Conservation (phyloP, 148 eudicot genomes). For the Persicaria maculosa region DNA sequence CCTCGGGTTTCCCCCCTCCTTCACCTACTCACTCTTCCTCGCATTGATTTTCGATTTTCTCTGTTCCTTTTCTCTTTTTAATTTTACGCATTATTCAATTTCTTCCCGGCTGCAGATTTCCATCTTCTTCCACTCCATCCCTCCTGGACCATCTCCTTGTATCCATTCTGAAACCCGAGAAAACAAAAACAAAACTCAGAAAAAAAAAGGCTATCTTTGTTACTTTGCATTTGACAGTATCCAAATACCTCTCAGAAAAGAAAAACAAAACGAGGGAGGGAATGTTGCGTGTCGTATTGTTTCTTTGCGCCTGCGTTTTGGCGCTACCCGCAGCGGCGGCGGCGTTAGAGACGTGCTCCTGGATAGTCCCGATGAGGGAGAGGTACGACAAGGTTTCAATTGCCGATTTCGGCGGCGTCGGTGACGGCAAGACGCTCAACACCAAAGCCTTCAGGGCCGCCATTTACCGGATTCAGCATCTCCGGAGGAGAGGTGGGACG, state of each 20-base stretch:
- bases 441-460: constrained; percentile 80
- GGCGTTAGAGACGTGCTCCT: constrained; percentile 58
- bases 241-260: neutral
- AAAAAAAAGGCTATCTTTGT: neutral
- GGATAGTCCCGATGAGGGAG: constrained; percentile 60
- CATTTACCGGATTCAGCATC: constrained; percentile 50
- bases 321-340: neutral
- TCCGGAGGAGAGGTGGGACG: constrained; percentile 66
- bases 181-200: too few species aligned
- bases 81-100: neutral
- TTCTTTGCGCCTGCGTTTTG: neutral
- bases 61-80: neutral
- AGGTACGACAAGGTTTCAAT: constrained; percentile 60
- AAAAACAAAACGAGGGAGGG: neutral
- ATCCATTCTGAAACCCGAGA: too few species aligned
- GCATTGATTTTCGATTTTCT: neutral
- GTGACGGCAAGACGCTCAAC: constrained; percentile 74
- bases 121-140: neutral
- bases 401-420: constrained; percentile 77
- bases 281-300: constrained; percentile 8
- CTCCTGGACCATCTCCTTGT: neutral
- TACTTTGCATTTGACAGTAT: neutral
- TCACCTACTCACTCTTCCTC: neutral
- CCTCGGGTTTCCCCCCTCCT: neutral
- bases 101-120: neutral